Evolutionary conservation across 2,329 filamentous ascomycete genomes (phyloP).

Genomic region (Penicillium sclerotiorum): DNA sequence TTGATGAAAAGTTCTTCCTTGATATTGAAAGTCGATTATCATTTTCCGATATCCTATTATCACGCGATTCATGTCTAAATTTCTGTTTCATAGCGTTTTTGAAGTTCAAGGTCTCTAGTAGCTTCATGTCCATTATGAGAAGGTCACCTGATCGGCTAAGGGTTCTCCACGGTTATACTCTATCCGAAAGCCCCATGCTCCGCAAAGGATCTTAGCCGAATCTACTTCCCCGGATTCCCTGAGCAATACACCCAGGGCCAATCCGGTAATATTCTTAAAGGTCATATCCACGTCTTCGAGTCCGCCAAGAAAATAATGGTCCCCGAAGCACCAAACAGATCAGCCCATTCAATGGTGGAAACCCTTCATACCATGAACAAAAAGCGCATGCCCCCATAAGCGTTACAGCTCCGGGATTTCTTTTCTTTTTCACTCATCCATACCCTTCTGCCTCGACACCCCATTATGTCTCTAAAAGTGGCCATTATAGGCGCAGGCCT

Average conservation of each 20-base stretch:
- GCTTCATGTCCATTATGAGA: too few relatives aligned
- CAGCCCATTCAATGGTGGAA: not conserved
- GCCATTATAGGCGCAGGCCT: constrained; percentile 53
- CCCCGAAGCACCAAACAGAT: not conserved
- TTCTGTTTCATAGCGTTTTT: too few relatives aligned
- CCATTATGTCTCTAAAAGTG: constrained; percentile 35
- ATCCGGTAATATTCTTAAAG: not conserved
- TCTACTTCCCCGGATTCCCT: not conserved
- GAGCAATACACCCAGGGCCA: not conserved
- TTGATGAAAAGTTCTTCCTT: too few relatives aligned
- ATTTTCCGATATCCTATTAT: too few relatives aligned
- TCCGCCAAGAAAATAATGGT: not conserved
- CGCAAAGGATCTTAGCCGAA: not conserved
- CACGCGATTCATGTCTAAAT: too few relatives aligned
- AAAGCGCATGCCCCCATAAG: not conserved
- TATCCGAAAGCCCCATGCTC: not conserved
- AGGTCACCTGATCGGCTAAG: not conserved
- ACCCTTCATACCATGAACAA: not conserved
- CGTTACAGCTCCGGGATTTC: not conserved
- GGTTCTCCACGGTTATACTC: not conserved
- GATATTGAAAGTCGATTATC: too few relatives aligned
- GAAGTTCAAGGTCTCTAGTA: too few relatives aligned
- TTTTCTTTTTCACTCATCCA: not conserved
- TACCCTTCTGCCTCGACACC: not conserved
- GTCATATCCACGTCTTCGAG: not conserved